These are phyloP conservation scores for Astrocystis sublimbata DNA, from an alignment of 495 filamentous ascomycete species.

Conservation along the genomic window DNA sequence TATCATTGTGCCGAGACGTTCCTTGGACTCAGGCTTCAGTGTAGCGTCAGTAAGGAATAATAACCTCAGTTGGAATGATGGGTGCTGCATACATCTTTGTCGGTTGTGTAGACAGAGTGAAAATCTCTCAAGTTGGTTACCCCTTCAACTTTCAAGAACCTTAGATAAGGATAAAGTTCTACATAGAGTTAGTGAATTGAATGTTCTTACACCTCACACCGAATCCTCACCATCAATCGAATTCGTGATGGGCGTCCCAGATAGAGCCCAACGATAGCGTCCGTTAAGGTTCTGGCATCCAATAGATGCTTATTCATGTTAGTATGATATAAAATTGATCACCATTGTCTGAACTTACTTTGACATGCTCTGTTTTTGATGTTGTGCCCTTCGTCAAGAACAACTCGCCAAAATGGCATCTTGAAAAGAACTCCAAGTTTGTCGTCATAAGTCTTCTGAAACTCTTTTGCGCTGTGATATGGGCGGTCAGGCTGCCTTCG, in stretches of 20 bases:
- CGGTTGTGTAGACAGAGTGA: neutral
- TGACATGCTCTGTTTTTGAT: constrained; percentile 59
- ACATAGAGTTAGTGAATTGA: neutral
- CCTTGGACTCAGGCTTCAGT: too few species aligned
- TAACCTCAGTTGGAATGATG: neutral
- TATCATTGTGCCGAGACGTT: neutral
- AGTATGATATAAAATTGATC: constrained; percentile 40
- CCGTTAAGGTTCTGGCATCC: constrained; percentile 31
- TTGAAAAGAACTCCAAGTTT: constrained; percentile 42
- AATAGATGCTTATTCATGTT: constrained; percentile 57
- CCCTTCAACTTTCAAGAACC: neutral
- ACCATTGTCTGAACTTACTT: constrained; percentile 9
- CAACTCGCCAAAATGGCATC: constrained; percentile 54
- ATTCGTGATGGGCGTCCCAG: constrained; percentile 64
- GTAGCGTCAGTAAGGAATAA: too few species aligned
- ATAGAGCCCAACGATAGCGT: constrained; percentile 58
- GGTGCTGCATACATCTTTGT: neutral
- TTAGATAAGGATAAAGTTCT: neutral
- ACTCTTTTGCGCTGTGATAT: constrained; percentile 51
- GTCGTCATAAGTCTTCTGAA: constrained; percentile 34
- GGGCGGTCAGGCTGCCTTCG: constrained; percentile 3
- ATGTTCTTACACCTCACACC: too few species aligned
- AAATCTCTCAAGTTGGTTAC: neutral
- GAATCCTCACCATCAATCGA: constrained; percentile 23
- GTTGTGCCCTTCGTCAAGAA: constrained; percentile 62